A percentile compares a stretch with the other conserved stretches of the same genome.
These are phyloP conservation scores for Rhizopogon salebrosus DNA, from an alignment of 768 basidiomycete genomes.

Conservation along the genomic window DNA sequence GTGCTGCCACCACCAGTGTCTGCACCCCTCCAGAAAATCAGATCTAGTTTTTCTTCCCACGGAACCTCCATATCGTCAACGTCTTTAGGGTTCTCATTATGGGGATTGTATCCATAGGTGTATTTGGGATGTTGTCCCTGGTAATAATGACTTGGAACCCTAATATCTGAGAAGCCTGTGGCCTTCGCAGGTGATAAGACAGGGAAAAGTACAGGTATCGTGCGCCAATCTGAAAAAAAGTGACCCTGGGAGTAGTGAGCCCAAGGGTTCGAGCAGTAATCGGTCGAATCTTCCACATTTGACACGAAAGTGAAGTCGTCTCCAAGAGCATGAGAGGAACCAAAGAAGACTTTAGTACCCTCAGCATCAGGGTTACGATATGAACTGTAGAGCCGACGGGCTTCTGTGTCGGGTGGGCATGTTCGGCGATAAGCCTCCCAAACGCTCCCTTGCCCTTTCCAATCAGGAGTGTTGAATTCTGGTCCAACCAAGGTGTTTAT, in stretches of 20 bases:
- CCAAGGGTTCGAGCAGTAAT: slow-evolving; percentile 81
- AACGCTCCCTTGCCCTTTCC: slow-evolving; percentile 77
- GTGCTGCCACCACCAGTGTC: slow-evolving; percentile 92
- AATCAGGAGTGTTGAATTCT: slow-evolving; percentile 71
- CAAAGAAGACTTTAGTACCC: slow-evolving; percentile 21
- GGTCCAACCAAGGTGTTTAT: slow-evolving; percentile 53
- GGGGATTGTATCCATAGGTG: slow-evolving; percentile 87
- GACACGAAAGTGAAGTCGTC: slow-evolving; percentile 62
- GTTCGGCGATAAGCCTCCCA: slow-evolving; percentile 97
- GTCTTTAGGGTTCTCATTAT: slow-evolving; percentile 65
- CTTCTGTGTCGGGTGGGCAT: slow-evolving; percentile 72
- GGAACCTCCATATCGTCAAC: slow-evolving; percentile 83
- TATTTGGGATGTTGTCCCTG: slow-evolving; percentile 76
- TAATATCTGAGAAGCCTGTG: slow-evolving; percentile 81
- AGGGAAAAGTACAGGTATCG: slow-evolving; percentile 83
- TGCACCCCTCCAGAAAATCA: slow-evolving; percentile 93
- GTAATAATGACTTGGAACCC: slow-evolving; percentile 96
- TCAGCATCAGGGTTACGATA: slow-evolving; percentile 45
- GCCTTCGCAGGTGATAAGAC: slow-evolving; percentile 91
- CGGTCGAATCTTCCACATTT: slow-evolving; percentile 56
- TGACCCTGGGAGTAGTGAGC: slow-evolving; percentile 87
- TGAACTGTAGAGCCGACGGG: slow-evolving; percentile 80
- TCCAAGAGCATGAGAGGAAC: slow-evolving; percentile 26
- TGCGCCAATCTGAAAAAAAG: slow-evolving; percentile 96
- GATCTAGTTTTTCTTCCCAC: slow-evolving; percentile 86